These are phyloP conservation scores for Trifolium subterraneum DNA, from an alignment of 306 rosid species.

Conservation along the genomic window DNA sequence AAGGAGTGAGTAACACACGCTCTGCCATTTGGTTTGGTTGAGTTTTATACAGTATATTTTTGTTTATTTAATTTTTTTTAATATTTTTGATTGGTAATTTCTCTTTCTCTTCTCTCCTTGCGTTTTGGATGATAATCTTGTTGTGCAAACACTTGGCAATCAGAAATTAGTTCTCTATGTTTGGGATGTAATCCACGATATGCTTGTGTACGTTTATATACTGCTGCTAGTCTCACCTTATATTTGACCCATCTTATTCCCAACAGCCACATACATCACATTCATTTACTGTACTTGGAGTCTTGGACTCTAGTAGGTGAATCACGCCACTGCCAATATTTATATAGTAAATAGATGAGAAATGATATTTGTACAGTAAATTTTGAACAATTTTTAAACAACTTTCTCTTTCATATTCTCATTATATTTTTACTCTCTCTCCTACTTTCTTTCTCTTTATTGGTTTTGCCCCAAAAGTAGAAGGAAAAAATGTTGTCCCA, in stretches of 20 bases:
- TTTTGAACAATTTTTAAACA: too few species aligned
- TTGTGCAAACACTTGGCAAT: background rate
- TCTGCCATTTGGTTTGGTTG: constrained; percentile 48
- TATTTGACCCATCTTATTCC: constrained; percentile 7
- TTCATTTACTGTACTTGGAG: background rate
- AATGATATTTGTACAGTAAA: too few species aligned
- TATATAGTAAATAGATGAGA: too few species aligned
- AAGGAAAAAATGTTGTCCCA: too few species aligned
- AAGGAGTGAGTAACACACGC: constrained; percentile 53
- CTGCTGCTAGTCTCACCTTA: background rate
- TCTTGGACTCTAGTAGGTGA: too few species aligned
- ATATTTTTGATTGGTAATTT: background rate
- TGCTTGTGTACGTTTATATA: background rate
- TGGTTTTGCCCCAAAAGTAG: too few species aligned
- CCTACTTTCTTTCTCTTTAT: too few species aligned
- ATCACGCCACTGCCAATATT: too few species aligned
- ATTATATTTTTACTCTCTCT: too few species aligned
- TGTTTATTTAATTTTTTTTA: background rate
- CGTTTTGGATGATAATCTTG: constrained; percentile 14
- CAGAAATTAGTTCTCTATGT: constrained; percentile 16
- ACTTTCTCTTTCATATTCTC: too few species aligned
- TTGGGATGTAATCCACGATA: constrained; percentile 42
- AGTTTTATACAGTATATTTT: constrained; percentile 21
- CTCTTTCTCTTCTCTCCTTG: constrained; percentile 40
- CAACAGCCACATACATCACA: constrained; percentile 9